Evolutionary conservation across 1,139 yeast species (phyloP), one percentile per base, ranked within the genome.

Genomic region (Ogataea hybrid): DNA sequence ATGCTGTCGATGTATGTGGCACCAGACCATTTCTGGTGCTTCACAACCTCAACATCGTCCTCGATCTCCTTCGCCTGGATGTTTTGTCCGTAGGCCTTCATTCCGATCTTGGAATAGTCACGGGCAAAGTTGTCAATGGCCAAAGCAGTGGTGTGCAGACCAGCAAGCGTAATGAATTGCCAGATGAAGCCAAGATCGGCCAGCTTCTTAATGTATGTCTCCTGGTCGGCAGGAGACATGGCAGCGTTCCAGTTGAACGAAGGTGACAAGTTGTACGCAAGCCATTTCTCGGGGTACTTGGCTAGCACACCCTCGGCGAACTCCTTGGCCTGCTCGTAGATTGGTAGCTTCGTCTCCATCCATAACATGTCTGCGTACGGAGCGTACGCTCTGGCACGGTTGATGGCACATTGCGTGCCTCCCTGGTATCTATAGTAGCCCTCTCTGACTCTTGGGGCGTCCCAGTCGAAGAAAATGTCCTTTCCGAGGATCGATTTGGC

Each of bases 11-110:
- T 84, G 73, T 89, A 92, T 68, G 87, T 96, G 31, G 98, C 98
- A 64, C 98, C 98, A 37, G 97, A 88, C 98, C 98, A 90, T 69
- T 90, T 88, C 71, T 90, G 98, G 70, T 90, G 98, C 75, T 89
- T 90, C 52, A 90, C 95, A 48, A 90, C 96, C 68, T 90, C 98
- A 53, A 89, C 96, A 54, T 89, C 94, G 51, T 75, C 74, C 60
- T 83, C 88, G 64, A 90, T 86, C 72, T 90, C 98, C 49, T 82
- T 86, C 54, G 83, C 80, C 72, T 90, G 98, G 49, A 90, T 84
- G 54, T 71, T 72, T 64, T 81, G 81, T 48, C 96, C 97, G 65
- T 90, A 90, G 14, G 97, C 97, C 70, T 82, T 86, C 98, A 90
- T 90, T 58, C 97, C 97, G 56, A 77, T 75, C 65, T 79, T 71